Conservation (phyloP, 2,329 filamentous ascomycete species). For the Metarhizium album region DNA sequence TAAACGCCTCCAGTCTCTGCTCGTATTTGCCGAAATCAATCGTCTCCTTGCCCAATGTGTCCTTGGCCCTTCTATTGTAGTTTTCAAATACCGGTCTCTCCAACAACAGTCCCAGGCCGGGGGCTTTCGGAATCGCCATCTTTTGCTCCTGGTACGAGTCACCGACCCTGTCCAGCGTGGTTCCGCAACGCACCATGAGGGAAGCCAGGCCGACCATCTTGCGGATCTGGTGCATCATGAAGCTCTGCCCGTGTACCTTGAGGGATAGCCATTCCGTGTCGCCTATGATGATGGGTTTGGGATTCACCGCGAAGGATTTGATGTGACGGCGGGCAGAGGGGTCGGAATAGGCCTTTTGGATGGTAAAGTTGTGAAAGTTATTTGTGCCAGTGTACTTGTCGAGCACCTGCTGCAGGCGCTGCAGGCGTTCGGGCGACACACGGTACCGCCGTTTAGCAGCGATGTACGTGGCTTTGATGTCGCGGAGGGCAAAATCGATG, state of each 20-base stretch:
- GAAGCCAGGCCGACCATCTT: slow-evolving; percentile 97
- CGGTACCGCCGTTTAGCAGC: slow-evolving; percentile 77
- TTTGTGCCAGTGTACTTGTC: slow-evolving; percentile 69
- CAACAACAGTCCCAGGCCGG: slow-evolving; percentile 74
- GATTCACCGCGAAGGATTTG: slow-evolving; percentile 77
- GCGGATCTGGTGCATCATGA: slow-evolving; percentile 99
- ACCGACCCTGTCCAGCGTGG: slow-evolving; percentile 57
- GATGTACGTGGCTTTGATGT: slow-evolving; percentile 73
- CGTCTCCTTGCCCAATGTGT: slow-evolving; percentile 50
- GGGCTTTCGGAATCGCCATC: slow-evolving; percentile 88
- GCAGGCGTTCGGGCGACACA: slow-evolving; percentile 59
- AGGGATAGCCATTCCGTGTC: slow-evolving; percentile 92
- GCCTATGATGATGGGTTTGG: slow-evolving; percentile 69
- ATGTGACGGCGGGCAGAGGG: slow-evolving; percentile 83
- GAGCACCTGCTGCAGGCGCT: slow-evolving; percentile 65
- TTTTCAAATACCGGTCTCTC: slow-evolving; percentile 85
- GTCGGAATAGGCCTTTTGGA: slow-evolving; percentile 74
- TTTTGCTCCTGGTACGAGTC: slow-evolving; percentile 63
- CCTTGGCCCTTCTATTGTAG: slow-evolving; percentile 67
- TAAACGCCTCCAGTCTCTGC: slow-evolving; percentile 75
- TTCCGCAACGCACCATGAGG: slow-evolving; percentile 73
- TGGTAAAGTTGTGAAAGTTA: slow-evolving; percentile 97
- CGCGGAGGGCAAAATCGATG: slow-evolving; percentile 55
- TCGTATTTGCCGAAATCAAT: slow-evolving; percentile 75
- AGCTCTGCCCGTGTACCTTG: slow-evolving; percentile 94